These are phyloP conservation scores for Debaryomyces nepalensis DNA, from an alignment of 1,139 yeast genomes.

Conservation along the genomic window DNA sequence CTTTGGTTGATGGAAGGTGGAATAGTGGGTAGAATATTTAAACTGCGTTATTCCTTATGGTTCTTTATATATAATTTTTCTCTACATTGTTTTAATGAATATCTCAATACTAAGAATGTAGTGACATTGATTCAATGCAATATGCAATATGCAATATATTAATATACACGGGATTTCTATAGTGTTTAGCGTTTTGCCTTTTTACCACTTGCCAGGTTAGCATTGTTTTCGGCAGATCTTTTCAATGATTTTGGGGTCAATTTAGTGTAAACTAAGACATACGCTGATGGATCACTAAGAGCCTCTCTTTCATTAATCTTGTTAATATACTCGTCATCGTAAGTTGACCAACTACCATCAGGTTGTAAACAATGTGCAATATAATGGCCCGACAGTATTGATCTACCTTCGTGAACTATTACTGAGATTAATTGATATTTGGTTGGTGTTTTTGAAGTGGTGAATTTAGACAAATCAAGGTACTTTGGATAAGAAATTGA, in stretches of 20 bases:
- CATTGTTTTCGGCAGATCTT: conserved; percentile 11
- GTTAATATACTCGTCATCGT: conserved; percentile 90
- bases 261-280: conserved; percentile 82
- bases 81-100: conserved; percentile 6
- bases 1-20: conserved; percentile 6
- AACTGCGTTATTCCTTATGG: conserved; percentile 9
- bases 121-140: conserved; percentile 1
- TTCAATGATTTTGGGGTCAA: conserved; percentile 47
- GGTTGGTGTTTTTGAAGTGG: conserved; percentile 52
- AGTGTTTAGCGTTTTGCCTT: conserved; percentile 9
- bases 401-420: conserved; percentile 92
- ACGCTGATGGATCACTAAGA: conserved; percentile 83
- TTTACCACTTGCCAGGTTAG: conserved; percentile 7
- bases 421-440: conserved; percentile 81
- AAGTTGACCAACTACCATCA: conserved; percentile 88
- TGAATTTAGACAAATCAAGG: conserved; percentile 71
- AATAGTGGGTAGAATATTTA: conserved; percentile 5
- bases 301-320: conserved; percentile 74
- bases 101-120: background rate
- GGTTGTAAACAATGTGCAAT: conserved; percentile 91
- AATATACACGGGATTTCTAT: conserved; percentile 10
- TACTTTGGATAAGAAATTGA: conserved; percentile 79
- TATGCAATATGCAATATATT: conserved; percentile 10
- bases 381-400: conserved; percentile 92
- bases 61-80: conserved; percentile 11